A percentile compares a stretch with the other conserved stretches of the same genome.
Conservation (phyloP, 2,329 filamentous ascomycete species). For the Exophiala alcalophila region DNA sequence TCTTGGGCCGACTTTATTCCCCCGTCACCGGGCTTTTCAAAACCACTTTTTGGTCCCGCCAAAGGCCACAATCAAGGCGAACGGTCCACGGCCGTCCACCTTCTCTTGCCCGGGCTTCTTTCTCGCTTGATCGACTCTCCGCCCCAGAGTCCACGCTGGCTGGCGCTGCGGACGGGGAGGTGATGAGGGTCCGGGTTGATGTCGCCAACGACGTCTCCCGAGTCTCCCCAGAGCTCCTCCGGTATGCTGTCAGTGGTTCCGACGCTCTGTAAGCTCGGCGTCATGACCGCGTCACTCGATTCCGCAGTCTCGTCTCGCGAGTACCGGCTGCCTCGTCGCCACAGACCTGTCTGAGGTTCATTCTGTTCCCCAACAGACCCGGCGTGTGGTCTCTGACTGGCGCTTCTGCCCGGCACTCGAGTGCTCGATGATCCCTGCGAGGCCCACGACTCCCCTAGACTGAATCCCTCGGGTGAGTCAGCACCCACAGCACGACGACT, state of each 20-base stretch:
- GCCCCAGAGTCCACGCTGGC: constrained; percentile 28
- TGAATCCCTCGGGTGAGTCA: constrained; percentile 29
- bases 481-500: constrained; percentile 24
- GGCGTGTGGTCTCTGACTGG: constrained; percentile 18
- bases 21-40: no score
- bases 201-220: neutral
- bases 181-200: constrained; percentile 2
- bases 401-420: constrained; percentile 17
- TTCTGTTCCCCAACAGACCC: constrained; percentile 8
- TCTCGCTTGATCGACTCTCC: constrained; percentile 17
- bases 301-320: constrained; percentile 22
- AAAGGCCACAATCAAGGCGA: no score
- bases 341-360: constrained; percentile 20
- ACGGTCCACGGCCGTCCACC: constrained; percentile 27
- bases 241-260: constrained; percentile 12
- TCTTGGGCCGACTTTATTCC: no score
- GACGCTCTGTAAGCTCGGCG: constrained; percentile 12
- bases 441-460: constrained; percentile 24
- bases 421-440: constrained; percentile 7
- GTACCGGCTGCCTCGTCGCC: constrained; percentile 23
- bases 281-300: constrained; percentile 20
- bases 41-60: no score
- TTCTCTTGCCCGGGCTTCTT: constrained; percentile 25
- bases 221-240: constrained; percentile 9
- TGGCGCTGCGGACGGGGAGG: constrained; percentile 24